Conservation (phyloP, 2,329 filamentous ascomycete genomes). For the Stylonectria norvegica region DNA sequence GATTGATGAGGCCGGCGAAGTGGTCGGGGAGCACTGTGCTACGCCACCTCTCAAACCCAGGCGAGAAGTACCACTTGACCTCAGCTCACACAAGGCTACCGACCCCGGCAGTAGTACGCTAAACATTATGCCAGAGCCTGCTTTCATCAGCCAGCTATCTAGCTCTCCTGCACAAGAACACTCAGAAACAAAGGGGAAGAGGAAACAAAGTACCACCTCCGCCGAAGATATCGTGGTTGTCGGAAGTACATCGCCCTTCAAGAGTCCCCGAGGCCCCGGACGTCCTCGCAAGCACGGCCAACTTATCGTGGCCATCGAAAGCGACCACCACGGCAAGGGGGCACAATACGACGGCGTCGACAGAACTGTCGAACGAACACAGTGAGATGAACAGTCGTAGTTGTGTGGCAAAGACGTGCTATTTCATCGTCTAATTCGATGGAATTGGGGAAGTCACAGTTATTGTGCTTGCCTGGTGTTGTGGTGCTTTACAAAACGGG, state of each 20-base stretch:
- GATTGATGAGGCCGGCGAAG: slow-evolving; percentile 17
- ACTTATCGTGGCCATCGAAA: slow-evolving; percentile 21
- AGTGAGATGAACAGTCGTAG: background rate
- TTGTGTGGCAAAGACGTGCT: too few relatives aligned
- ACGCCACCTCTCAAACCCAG: slow-evolving; percentile 12
- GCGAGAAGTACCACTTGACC: background rate
- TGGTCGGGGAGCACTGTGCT: slow-evolving; percentile 18
- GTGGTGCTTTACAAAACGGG: too few relatives aligned
- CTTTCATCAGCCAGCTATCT: slow-evolving; percentile 16
- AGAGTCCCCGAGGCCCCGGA: background rate
- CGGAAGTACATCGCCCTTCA: background rate
- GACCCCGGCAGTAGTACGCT: too few relatives aligned
- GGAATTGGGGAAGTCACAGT: too few relatives aligned
- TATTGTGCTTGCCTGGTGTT: too few relatives aligned
- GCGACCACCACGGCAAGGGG: slow-evolving; percentile 8
- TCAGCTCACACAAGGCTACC: too few relatives aligned
- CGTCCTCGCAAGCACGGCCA: background rate
- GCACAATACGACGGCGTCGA: slow-evolving; percentile 34
- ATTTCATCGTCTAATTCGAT: too few relatives aligned
- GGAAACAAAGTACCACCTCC: background rate
- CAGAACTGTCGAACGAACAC: slow-evolving; percentile 17
- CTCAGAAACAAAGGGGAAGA: background rate
- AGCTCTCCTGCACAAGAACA: slow-evolving; percentile 9
- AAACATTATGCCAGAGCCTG: too few relatives aligned
- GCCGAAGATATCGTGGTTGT: background rate